These are phyloP conservation scores for Xylariaceae sp. DNA, from an alignment of 2,329 filamentous ascomycete genomes.

Conservation along the genomic window DNA sequence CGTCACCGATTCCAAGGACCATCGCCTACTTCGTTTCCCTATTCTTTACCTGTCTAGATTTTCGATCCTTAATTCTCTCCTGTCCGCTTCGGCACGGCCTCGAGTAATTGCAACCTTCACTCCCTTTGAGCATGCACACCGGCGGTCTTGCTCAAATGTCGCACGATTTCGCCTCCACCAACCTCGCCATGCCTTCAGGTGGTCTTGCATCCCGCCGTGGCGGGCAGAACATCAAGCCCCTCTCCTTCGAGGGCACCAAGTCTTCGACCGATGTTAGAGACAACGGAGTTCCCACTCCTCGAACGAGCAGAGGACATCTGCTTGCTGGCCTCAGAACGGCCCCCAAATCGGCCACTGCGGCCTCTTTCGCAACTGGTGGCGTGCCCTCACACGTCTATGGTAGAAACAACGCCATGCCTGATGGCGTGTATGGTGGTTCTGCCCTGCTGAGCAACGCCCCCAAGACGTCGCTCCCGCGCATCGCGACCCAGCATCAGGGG, in stretches of 20 bases:
- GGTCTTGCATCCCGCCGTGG: constrained; percentile 81
- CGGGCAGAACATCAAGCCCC: constrained; percentile 81
- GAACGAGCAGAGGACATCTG: constrained; percentile 90
- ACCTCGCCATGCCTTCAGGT: constrained; percentile 68
- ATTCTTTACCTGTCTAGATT: constrained; percentile 29
- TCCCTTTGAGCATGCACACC: constrained; percentile 67
- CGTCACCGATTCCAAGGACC: constrained; percentile 23
- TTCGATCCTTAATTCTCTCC: constrained; percentile 26
- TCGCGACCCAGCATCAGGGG: constrained; percentile 30
- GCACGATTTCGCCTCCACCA: constrained; percentile 69
- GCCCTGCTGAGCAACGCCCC: constrained; percentile 42
- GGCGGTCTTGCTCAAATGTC: constrained; percentile 99
- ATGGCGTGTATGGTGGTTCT: constrained; percentile 41
- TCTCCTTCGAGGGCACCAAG: constrained; percentile 70
- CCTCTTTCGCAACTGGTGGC: constrained; percentile 56
- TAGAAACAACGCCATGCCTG: constrained; percentile 40
- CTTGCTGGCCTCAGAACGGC: constrained; percentile 90
- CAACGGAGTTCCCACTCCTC: constrained; percentile 70
- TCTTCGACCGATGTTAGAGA: constrained; percentile 62
- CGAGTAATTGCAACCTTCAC: constrained; percentile 18
- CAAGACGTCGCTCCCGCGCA: constrained; percentile 51
- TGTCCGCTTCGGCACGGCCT: constrained; percentile 15
- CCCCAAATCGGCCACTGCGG: constrained; percentile 74
- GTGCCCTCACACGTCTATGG: constrained; percentile 34
- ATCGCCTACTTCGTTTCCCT: constrained; percentile 31